phyloP scores from a whole-genome alignment of 768 basidiomycete species.

The Strobilomyces dryophilus region DNA sequence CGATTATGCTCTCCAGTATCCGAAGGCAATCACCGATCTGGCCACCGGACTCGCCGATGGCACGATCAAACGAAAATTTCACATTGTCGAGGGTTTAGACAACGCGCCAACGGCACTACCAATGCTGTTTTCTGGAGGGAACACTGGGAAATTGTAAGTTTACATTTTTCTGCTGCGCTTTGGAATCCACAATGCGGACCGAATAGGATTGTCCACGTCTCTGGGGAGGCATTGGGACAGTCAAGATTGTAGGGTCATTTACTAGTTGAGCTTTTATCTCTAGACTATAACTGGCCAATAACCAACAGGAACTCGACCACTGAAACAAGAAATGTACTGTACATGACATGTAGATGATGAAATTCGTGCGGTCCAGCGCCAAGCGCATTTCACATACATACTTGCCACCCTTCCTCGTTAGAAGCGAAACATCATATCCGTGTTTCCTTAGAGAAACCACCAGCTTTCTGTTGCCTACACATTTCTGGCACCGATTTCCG shows the following conservation, averaged over 20 bases:
- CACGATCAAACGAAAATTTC: slow-evolving; percentile 75
- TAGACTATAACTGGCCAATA: neutral
- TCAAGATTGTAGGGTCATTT: slow-evolving; percentile 6
- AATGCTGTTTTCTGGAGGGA: slow-evolving; percentile 70
- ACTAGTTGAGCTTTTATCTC: neutral
- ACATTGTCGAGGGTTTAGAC: slow-evolving; percentile 72
- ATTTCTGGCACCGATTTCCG: neutral
- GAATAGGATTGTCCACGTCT: slow-evolving; percentile 47
- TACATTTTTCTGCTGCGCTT: neutral
- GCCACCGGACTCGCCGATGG: slow-evolving; percentile 57
- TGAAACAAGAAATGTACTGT: slow-evolving; percentile 10
- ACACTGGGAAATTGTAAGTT: slow-evolving; percentile 70
- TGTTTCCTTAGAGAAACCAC: neutral
- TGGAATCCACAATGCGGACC: slow-evolving; percentile 5
- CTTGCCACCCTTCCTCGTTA: slow-evolving; percentile 6
- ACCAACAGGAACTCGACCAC: neutral
- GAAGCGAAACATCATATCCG: neutral
- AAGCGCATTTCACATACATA: neutral
- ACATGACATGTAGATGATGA: slow-evolving; percentile 2
- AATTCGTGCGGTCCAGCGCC: neutral
- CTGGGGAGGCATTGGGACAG: neutral
- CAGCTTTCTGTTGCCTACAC: slow-evolving; percentile 13
- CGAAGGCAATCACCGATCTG: slow-evolving; percentile 55
- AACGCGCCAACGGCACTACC: slow-evolving; percentile 67
- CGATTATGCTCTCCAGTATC: slow-evolving; percentile 65